Base-by-base conservation (phyloP, 2,329 filamentous ascomycete genomes). In the Plenodomus biglobosus region DNA sequence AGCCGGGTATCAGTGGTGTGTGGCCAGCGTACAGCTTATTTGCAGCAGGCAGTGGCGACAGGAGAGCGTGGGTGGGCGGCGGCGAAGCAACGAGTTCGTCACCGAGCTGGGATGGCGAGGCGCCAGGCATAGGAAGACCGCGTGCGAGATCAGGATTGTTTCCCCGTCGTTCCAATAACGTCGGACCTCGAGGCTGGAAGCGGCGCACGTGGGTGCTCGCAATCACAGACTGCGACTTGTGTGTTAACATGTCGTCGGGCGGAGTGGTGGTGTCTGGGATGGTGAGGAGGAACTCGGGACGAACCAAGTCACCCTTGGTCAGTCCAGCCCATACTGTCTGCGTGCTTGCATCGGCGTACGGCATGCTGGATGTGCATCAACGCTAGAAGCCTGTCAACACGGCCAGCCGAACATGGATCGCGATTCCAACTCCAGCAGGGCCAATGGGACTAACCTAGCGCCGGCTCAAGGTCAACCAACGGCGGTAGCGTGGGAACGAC, bases 21-120 rank as follows among this genome's bases (percentile, higher is more conserved):
- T 73, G 70, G 2, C 70, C 70, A 13, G 70, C 70, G 50, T 69
- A 62, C 21, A 65, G 62, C 27, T 40, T 66, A 42, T 73, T 71
- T 24, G 63, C 61, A 24, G 58, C 62, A 8, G 69, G 69, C 4
- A 71, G 50, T 1, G 70, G 70, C 6, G 68, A 70, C 20, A 71
- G 48, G 5, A 46, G 15, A 6, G 61, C 59, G 20, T 62, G 55
- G 18, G 68, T 69, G 13, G 65, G 60, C 1, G 67, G 66, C 20
- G 70, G 70, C 6, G 67, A 71, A 1, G 48, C 49, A 15, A 68
- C 64, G 18, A 56, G 55, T 38, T 71, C 62, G 17, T 62, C 53
- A 27, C 63, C 52, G 16, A 64, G 40, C 4, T 56, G 55, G 7
- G 27, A 32, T 10, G 27, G 7, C 13, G 27, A 32, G 2, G 46